Evolutionary conservation across 768 basidiomycete species (phyloP).

Genomic region (Pleurotus citrinopileatus): DNA sequence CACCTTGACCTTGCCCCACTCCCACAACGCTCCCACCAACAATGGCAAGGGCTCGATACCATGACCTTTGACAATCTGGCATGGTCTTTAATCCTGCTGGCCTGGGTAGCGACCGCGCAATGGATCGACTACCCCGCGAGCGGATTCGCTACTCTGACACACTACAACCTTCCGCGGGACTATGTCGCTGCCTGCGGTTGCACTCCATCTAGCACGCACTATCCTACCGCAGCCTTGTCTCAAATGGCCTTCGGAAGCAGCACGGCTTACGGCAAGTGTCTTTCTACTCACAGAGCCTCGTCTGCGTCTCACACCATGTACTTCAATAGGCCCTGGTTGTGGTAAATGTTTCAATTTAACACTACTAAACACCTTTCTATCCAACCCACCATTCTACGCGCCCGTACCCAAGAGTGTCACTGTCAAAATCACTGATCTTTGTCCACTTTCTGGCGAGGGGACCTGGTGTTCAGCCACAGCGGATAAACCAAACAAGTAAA

Average conservation of each 20-base stretch:
- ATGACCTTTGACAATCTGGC: constrained; percentile 10
- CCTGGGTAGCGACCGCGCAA: constrained; percentile 15
- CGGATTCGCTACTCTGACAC: constrained; percentile 77
- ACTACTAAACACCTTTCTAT: constrained; percentile 62
- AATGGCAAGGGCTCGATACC: background rate
- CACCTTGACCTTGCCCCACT: background rate
- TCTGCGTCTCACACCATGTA: background rate
- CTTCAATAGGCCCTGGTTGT: constrained; percentile 58
- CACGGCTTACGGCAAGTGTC: constrained; percentile 49
- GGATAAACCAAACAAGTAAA: constrained; percentile 61
- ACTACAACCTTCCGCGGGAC: constrained; percentile 56
- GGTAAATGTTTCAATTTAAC: constrained; percentile 81
- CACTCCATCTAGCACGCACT: constrained; percentile 59
- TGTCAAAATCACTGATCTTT: constrained; percentile 79
- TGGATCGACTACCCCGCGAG: constrained; percentile 66
- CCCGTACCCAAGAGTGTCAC: constrained; percentile 56
- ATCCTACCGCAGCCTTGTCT: constrained; percentile 77
- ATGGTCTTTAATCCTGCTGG: constrained; percentile 4
- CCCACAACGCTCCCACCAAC: background rate
- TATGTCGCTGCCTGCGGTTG: constrained; percentile 79
- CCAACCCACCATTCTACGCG: constrained; percentile 70
- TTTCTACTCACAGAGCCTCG: background rate
- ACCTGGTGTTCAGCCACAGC: constrained; percentile 71
- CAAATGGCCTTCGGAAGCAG: constrained; percentile 81
- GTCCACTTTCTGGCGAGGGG: constrained; percentile 57